Percentiles rank a stretch among this genome's conserved stretches.
Evolutionary conservation across 2,329 filamentous ascomycete species (phyloP).

Genomic region (Penicillium sclerotigenum): DNA sequence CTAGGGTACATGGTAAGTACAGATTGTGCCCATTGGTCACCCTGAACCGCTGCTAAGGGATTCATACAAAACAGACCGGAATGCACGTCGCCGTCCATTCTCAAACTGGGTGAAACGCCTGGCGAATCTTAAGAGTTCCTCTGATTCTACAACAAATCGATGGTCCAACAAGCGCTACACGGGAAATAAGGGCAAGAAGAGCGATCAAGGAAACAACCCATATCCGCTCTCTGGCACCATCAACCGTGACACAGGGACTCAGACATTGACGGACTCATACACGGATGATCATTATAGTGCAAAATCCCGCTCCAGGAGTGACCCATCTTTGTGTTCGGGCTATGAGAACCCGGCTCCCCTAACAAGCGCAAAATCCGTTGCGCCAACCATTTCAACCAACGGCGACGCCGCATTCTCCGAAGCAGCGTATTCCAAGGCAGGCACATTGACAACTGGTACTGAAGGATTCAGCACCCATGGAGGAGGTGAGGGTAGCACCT

Average conservation of each 20-base stretch:
- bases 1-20: slow-evolving; percentile 46
- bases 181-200: slow-evolving; percentile 54
- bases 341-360: slow-evolving; percentile 60
- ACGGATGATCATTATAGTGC: slow-evolving; percentile 50
- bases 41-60: slow-evolving; percentile 12
- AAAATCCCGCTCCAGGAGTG: slow-evolving; percentile 56
- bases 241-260: slow-evolving; percentile 39
- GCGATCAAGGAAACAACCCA: slow-evolving; percentile 76
- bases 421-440: slow-evolving; percentile 73
- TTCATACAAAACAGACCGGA: slow-evolving; percentile 56
- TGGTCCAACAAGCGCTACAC: slow-evolving; percentile 40
- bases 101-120: slow-evolving; percentile 92
- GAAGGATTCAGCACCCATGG: slow-evolving; percentile 63
- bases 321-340: slow-evolving; percentile 60
- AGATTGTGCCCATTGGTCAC: background rate
- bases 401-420: slow-evolving; percentile 72
- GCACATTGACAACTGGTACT: slow-evolving; percentile 64
- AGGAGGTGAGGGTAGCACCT: slow-evolving; percentile 66
- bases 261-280: slow-evolving; percentile 49
- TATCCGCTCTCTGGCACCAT: slow-evolving; percentile 76
- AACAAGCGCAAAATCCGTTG: slow-evolving; percentile 67
- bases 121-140: slow-evolving; percentile 76
- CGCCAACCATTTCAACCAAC: slow-evolving; percentile 80
- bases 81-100: slow-evolving; percentile 78
- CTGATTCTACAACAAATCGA: slow-evolving; percentile 47